A percentile compares a stretch with the other conserved stretches of the same genome.
phyloP scores from a whole-genome alignment of 495 filamentous ascomycete genomes.

The Xylaria acuta region DNA sequence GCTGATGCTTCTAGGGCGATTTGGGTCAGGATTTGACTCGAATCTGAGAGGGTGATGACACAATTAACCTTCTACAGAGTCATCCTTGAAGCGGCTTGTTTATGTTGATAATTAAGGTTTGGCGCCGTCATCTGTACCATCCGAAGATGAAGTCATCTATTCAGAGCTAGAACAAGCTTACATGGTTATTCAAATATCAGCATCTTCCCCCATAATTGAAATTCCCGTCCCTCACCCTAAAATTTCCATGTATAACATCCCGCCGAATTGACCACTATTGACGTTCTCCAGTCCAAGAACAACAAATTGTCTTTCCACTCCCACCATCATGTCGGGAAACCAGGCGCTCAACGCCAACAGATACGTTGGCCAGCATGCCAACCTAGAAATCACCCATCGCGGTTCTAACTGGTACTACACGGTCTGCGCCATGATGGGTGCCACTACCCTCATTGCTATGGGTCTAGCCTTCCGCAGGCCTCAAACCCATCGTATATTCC shows the following conservation, averaged over 20 bases:
- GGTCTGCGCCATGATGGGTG: constrained; percentile 57
- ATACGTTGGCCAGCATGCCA: constrained; percentile 42
- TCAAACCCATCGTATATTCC: constrained; percentile 66
- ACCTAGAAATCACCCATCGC: constrained; percentile 66
- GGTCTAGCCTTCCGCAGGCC: constrained; percentile 53
- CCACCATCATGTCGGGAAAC: constrained; percentile 42
- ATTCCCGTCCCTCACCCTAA: not conserved
- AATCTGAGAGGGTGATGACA: constrained; percentile 4
- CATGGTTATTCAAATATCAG: constrained; percentile 16
- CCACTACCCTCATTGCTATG: constrained; percentile 51
- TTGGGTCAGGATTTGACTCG: not conserved
- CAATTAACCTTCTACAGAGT: not conserved
- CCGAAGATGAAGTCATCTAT: constrained; percentile 22
- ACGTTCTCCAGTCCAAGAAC: not conserved
- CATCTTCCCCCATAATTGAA: not conserved
- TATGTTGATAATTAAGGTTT: constrained; percentile 7
- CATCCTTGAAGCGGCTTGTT: not conserved
- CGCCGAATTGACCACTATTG: not conserved
- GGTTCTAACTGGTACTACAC: constrained; percentile 63
- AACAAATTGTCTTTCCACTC: constrained; percentile 5
- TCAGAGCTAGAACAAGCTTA: not conserved
- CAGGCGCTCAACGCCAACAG: constrained; percentile 60
- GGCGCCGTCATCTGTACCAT: constrained; percentile 4
- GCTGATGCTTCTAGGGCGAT: not conserved
- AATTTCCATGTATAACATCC: not conserved